A percentile compares a stretch with the other conserved stretches of the same genome.
Evolutionary conservation across 2,329 filamentous ascomycete species (phyloP).

Genomic region (Cercospora sp.): DNA sequence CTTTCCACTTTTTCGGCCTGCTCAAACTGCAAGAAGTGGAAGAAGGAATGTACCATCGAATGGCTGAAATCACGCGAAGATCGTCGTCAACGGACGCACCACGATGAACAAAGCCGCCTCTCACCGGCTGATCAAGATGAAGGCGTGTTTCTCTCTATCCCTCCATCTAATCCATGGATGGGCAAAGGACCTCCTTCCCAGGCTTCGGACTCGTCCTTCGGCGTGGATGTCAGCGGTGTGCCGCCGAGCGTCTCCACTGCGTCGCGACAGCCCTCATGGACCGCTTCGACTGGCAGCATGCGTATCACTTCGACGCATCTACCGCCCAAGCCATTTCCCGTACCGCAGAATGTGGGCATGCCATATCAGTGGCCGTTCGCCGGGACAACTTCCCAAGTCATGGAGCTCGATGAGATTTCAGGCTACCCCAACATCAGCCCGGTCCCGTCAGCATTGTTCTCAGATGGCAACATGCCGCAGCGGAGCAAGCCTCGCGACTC

Average conservation of each 20-base stretch:
- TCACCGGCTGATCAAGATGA: constrained; percentile 5
- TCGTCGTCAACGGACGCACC: background rate
- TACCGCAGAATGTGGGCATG: background rate
- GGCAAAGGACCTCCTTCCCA: constrained; percentile 1
- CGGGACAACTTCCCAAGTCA: background rate
- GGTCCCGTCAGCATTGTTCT: background rate
- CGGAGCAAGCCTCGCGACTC: background rate
- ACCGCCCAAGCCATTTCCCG: background rate
- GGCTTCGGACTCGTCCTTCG: background rate
- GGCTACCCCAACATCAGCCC: background rate
- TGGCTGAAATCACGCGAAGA: constrained; percentile 19
- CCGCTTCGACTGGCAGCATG: background rate
- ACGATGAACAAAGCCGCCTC: background rate
- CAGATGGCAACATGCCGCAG: background rate
- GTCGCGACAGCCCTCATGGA: constrained; percentile 6
- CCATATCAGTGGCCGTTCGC: background rate
- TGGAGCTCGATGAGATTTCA: background rate
- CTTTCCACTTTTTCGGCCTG: constrained; percentile 14
- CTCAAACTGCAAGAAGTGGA: constrained; percentile 21
- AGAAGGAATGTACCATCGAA: constrained; percentile 20
- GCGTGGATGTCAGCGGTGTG: background rate
- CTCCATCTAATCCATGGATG: background rate
- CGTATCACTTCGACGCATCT: background rate
- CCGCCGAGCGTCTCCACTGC: background rate
- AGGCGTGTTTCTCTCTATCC: background rate